Base-by-base conservation (phyloP, 2,329 filamentous ascomycete species). In the Stagonosporopsis chrysanthemi region DNA sequence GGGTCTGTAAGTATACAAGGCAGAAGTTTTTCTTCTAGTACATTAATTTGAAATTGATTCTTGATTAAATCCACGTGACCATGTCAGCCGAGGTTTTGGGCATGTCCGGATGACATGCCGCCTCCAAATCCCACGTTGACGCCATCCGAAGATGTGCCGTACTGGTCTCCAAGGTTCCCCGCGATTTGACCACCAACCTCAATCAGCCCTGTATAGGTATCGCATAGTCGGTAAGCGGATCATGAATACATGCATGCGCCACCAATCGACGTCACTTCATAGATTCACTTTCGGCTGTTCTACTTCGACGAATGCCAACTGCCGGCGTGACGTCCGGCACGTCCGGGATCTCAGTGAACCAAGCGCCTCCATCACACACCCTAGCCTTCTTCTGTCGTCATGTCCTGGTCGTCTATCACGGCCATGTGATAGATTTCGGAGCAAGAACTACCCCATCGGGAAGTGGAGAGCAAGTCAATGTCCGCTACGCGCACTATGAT, bases 121-220 rank as follows among this genome's bases (percentile, higher is more conserved):
- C n/a, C n/a, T n/a, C n/a, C n/a, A n/a, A n/a, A n/a, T n/a, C n/a
- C n/a, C n/a, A n/a, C n/a, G n/a, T 50, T 40, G 50, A 46, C 46
- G 52, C 22, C 33, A 45, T 22, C 33, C 52, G 52, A 56, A 41
- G 35, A 45, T 45, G 31, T 45, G 46, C 52, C 46, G 17, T 9
- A 4, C 28, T 29, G 28, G 31, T 33, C 22, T 3, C 26, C 28
- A 35, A n/a, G 19, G 29, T 46, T 51, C 46, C 53, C 46, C 46
- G 53, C 46, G 45, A 24, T 43, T 17, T 17, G 22, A 31, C 26
- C 12, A 36, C 31, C 7, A 17, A 23, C 12, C n/a, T 22, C 28
- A 36, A 38, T 31, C 45, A 49, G 29, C 22, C 50, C 15, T 24
- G 8, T 41, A 22, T 33, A 36, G 38, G 14, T 9, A 41, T 26